Percentiles rank a stretch among this genome's conserved stretches.
These are phyloP conservation scores for Mortierella sp. DNA, from an alignment of 371 early-diverging fungal genomes.

Conservation along the genomic window DNA sequence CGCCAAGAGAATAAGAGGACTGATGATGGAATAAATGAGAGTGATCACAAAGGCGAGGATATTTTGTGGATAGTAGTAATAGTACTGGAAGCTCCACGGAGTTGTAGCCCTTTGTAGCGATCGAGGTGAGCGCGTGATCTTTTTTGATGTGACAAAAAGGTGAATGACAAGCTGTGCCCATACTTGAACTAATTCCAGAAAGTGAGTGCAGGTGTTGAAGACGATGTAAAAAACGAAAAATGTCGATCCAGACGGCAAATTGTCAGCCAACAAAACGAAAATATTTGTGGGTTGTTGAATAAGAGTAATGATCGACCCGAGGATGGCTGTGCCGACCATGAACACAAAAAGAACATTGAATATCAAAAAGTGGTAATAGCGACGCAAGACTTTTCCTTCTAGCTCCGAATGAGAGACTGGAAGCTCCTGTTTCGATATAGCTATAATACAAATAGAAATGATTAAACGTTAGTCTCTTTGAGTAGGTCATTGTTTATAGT, in stretches of 20 bases:
- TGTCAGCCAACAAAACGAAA: constrained; percentile 38
- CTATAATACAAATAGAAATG: constrained; percentile 55
- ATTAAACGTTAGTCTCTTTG: background rate
- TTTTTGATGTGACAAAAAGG: constrained; percentile 32
- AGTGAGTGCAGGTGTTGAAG: constrained; percentile 81
- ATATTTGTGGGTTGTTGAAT: constrained; percentile 50
- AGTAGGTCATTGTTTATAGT: too few species aligned
- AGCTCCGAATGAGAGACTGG: constrained; percentile 73
- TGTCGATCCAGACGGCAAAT: constrained; percentile 70
- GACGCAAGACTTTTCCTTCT: constrained; percentile 78
- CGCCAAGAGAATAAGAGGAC: constrained; percentile 87
- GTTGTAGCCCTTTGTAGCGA: constrained; percentile 68
- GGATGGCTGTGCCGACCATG: constrained; percentile 84
- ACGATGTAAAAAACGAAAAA: constrained; percentile 86
- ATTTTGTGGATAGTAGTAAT: constrained; percentile 68
- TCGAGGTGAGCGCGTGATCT: constrained; percentile 76
- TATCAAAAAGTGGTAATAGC: constrained; percentile 90
- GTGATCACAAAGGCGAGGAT: constrained; percentile 85
- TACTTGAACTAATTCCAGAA: constrained; percentile 75
- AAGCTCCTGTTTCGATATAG: constrained; percentile 73
- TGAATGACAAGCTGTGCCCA: constrained; percentile 61
- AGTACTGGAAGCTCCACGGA: constrained; percentile 82
- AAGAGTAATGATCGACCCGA: constrained; percentile 79
- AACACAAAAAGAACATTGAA: constrained; percentile 93
- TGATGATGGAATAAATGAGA: constrained; percentile 87